Evolutionary conservation across 2,329 filamentous ascomycete species (phyloP), one percentile per base, ranked within the genome.

Genomic region (Colletotrichum acutatum): DNA sequence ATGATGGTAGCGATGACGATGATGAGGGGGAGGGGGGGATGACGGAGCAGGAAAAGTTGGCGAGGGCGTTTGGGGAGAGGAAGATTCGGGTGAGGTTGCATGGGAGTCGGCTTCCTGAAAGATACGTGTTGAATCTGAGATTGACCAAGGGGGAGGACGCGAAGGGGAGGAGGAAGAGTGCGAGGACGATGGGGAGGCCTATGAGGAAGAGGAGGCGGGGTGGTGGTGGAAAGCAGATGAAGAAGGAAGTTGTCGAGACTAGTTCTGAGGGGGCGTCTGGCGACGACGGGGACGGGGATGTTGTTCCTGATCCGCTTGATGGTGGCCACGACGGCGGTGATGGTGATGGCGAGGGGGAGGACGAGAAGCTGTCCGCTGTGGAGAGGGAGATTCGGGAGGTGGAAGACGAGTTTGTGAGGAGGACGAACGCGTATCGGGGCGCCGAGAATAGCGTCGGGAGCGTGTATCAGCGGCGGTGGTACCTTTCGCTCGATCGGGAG

Each of bases 381-480:
- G 83, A 86, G 64, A 78, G 79, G 46, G 84, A 86, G 77, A 76
- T 85, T 30, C 81, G 80, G 5, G 84, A 88, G 76, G 78, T 85
- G 9, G 84, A 89, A 68, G 87, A 90, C 71, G 85, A 88, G 52
- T 81, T 87, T 32, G 87, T 92, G 28, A 87, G 90, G 8, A 79
- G 79, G 2, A 89, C 87, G 6, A 94, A 94, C 76, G 90, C 92
- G 5, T 94, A 94, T 76, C 82, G 88, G 0, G 92, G 92, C 5
- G 90, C 92, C 0, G 84, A 77, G 1, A 94, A 94, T 76, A 88
- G 86, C 3, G 91, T 94, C 53, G 90, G 88, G 6, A 93, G 91
- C 49, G 83, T 94, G 4, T 88, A 94, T 76, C 91, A 94, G 79
- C 86, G 92, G 5, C 84, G 86, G 54, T 94, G 91, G 92, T 93